Evolutionary conservation across 257 asterid species (phyloP).

Genomic region (Solanum pennellii): DNA sequence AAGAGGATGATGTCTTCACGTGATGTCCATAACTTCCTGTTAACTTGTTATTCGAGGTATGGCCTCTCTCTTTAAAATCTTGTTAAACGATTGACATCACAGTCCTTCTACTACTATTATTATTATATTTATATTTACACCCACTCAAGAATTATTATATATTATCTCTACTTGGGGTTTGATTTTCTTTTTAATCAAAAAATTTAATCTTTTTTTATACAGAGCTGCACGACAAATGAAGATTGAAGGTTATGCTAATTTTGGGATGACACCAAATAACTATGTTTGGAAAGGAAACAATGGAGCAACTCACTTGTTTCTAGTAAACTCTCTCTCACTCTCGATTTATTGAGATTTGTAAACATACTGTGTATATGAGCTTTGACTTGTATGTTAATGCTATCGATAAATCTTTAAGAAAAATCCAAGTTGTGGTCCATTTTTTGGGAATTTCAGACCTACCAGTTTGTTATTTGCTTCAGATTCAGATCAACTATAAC

Average conservation of each 20-base stretch:
- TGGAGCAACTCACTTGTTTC: background rate
- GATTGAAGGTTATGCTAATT: background rate
- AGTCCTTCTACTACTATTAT: background rate
- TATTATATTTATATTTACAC: background rate
- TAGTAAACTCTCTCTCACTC: background rate
- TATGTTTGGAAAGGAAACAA: conserved; percentile 21
- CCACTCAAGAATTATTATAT: background rate
- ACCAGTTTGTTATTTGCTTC: conserved; percentile 6
- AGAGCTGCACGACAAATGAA: background rate
- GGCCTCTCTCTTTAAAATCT: background rate
- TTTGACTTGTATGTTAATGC: conserved; percentile 13
- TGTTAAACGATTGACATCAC: background rate
- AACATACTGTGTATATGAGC: conserved; percentile 6
- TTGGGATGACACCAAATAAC: conserved; percentile 1
- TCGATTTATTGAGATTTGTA: background rate
- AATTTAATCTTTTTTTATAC: background rate
- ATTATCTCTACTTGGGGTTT: background rate
- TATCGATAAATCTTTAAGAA: conserved; percentile 6
- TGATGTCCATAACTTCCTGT: conserved; percentile 21
- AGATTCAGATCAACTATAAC: background rate
- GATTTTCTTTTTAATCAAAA: background rate
- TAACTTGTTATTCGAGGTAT: conserved; percentile 14
- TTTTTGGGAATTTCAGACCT: conserved; percentile 22
- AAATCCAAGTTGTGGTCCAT: conserved; percentile 36
- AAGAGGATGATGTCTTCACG: conserved; percentile 13